Evolutionary conservation across 306 rosid species (phyloP), one percentile per base, ranked within the genome.

Genomic region (Nissolia schottii): DNA sequence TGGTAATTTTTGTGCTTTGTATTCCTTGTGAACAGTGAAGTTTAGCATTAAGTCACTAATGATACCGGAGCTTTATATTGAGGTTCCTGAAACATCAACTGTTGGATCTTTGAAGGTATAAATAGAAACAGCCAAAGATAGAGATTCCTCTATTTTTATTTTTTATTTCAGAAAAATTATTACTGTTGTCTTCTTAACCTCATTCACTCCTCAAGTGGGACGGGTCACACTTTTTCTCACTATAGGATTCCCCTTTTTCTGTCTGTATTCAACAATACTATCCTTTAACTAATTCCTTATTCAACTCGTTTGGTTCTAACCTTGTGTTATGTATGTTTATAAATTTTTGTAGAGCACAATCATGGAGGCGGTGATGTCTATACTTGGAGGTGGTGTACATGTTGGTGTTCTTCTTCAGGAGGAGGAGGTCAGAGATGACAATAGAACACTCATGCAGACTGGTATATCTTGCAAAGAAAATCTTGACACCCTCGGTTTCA

Each of bases 41-140:
- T 80, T 93, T 74, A 89, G 89, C 86, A 87, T 93, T 3, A 87
- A 89, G 71, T 87, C 98, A 38, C 81, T 93, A 77, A 86, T 54
- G 85, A 84, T 93, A 60, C 97, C 98, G n/a, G 98, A 93, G 85
- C 85, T 93, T 62, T 87, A 84, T 65, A 75, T 93, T 63, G 97
- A 93, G 82, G 93, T 93, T 71, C 94, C 98, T 1, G 92, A 90
- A 66, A 87, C 92, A 23, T 88, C 90, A 60, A 93, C 98, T 37
- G 73, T 93, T 46, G 96, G 92, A 83, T 87, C 86, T 8, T 71
- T 93, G 45, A 90, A 90, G 98, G 98, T 93, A 83, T 70, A 22
- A 61, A 59, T 37, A 10, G 28, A 25, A 12, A n/a, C 23, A 23
- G 64, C 19, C 11, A 50, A 55, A 68, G 38, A 13, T 34, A 34